phyloP scores from a whole-genome alignment of 495 filamentous ascomycete species.

The Xylaria acuta region DNA sequence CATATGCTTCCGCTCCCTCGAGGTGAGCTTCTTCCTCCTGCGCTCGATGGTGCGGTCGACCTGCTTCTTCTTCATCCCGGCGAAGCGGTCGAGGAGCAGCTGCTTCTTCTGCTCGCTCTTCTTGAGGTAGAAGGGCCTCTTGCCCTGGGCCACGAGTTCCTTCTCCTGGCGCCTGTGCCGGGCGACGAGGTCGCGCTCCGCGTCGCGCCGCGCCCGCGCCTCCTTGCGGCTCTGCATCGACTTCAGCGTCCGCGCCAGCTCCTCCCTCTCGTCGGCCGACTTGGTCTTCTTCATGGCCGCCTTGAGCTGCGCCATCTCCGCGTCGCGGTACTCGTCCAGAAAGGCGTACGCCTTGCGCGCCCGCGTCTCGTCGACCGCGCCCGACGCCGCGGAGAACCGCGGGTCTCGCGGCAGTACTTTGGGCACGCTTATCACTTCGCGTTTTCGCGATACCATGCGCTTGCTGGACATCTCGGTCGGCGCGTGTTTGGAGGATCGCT shows the following conservation, averaged over 20 bases:
- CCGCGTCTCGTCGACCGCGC: constrained; percentile 54
- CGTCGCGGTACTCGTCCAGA: constrained; percentile 79
- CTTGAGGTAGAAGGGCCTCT: constrained; percentile 89
- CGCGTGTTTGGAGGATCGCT: constrained; percentile 82
- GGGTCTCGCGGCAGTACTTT: constrained; percentile 75
- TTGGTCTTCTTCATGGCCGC: constrained; percentile 68
- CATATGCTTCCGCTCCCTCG: constrained; percentile 82
- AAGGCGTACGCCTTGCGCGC: constrained; percentile 78
- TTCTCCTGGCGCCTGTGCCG: constrained; percentile 84
- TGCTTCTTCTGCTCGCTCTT: constrained; percentile 86
- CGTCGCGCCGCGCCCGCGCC: constrained; percentile 69
- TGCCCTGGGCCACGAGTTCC: constrained; percentile 81
- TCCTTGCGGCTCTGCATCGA: constrained; percentile 74
- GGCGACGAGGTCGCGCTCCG: constrained; percentile 66
- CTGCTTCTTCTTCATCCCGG: constrained; percentile 79
- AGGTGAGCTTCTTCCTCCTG: constrained; percentile 80
- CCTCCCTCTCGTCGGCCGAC: constrained; percentile 64
- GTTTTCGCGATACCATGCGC: constrained; percentile 77
- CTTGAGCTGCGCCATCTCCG: constrained; percentile 78
- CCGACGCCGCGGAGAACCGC: constrained; percentile 71
- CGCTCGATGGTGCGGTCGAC: constrained; percentile 80
- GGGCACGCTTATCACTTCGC: constrained; percentile 66
- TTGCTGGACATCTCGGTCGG: constrained; percentile 82
- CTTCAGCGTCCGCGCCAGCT: constrained; percentile 68
- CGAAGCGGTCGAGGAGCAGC: constrained; percentile 77